These are phyloP conservation scores for Cymbopogon flexuosus DNA, from an alignment of 202 grass and related monocot genomes.

Conservation along the genomic window DNA sequence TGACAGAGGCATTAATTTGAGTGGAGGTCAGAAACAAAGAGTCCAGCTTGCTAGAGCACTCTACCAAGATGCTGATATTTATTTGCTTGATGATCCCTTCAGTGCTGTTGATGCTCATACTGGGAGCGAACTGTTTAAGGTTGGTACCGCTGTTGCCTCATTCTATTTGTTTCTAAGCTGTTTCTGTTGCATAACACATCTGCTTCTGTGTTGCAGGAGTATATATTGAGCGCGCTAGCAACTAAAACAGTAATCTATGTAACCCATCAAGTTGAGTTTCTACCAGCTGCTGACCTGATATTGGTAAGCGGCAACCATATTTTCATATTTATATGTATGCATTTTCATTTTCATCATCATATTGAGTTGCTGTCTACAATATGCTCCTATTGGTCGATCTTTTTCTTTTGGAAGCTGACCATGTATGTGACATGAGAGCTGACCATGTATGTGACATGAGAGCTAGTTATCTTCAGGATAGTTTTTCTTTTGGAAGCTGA, in stretches of 20 bases:
- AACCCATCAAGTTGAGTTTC: conserved; percentile 99
- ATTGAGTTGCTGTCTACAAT: background rate
- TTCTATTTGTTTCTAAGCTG: background rate
- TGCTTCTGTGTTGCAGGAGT: conserved; percentile 67
- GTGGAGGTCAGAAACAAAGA: conserved; percentile 98
- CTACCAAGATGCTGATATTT: conserved; percentile 95
- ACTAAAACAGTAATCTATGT: conserved; percentile 94
- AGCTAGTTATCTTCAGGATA: too few relatives aligned
- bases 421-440: too few relatives aligned
- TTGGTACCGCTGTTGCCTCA: background rate
- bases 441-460: too few relatives aligned
- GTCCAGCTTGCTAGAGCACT: conserved; percentile 94
- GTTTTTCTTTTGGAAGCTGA: conserved; percentile 2
- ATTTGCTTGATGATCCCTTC: conserved; percentile 98
- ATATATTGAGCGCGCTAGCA: conserved; percentile 75
- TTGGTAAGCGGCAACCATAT: conserved; percentile 59
- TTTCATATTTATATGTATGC: background rate
- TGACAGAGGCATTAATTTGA: conserved; percentile 97
- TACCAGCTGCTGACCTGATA: conserved; percentile 91
- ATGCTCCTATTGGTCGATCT: conserved; percentile 8
- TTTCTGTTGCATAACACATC: conserved; percentile 27
- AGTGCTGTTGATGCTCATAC: conserved; percentile 98
- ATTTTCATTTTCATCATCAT: background rate
- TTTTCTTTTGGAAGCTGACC: background rate
- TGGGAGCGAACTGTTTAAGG: conserved; percentile 93